phyloP scores from a whole-genome alignment of 768 basidiomycete species.

The Dioszegia crocea region DNA sequence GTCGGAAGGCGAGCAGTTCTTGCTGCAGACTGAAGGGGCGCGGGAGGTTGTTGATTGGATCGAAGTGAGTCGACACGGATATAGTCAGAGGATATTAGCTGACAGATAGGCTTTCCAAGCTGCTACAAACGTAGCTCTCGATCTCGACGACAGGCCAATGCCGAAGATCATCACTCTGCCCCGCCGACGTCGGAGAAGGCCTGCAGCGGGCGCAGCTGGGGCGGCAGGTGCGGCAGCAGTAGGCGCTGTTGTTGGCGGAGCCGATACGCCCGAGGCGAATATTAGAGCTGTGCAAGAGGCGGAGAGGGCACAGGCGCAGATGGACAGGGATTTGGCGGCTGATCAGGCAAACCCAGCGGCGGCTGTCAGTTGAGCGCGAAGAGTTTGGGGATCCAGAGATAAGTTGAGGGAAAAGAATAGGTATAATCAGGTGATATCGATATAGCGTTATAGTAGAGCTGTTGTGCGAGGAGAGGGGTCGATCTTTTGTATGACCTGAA shows the following conservation, averaged over 20 bases:
- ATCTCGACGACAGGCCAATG: slow-evolving; percentile 88
- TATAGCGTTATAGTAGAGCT: too few relatives aligned
- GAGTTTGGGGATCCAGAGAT: too few relatives aligned
- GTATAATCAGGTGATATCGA: not conserved
- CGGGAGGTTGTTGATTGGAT: slow-evolving; percentile 90
- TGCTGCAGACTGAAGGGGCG: slow-evolving; percentile 80
- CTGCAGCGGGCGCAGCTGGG: slow-evolving; percentile 15
- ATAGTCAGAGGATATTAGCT: not conserved
- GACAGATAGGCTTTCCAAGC: slow-evolving; percentile 71
- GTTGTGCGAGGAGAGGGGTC: too few relatives aligned
- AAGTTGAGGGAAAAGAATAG: too few relatives aligned
- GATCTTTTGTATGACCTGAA: too few relatives aligned
- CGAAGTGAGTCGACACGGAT: slow-evolving; percentile 63
- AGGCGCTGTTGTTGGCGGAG: slow-evolving; percentile 11
- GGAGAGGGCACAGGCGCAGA: slow-evolving; percentile 16
- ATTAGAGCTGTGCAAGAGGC: slow-evolving; percentile 35
- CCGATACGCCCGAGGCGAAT: slow-evolving; percentile 39
- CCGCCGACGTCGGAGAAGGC: slow-evolving; percentile 37
- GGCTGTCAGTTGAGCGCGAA: too few relatives aligned
- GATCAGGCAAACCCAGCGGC: slow-evolving; percentile 26
- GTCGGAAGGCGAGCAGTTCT: slow-evolving; percentile 92
- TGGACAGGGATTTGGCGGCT: slow-evolving; percentile 38
- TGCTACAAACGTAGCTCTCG: slow-evolving; percentile 83
- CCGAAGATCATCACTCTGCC: slow-evolving; percentile 62
- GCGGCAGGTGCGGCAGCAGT: slow-evolving; percentile 2